Conservation (phyloP, 179 eudicot species). For the Beta lomatogona region DNA sequence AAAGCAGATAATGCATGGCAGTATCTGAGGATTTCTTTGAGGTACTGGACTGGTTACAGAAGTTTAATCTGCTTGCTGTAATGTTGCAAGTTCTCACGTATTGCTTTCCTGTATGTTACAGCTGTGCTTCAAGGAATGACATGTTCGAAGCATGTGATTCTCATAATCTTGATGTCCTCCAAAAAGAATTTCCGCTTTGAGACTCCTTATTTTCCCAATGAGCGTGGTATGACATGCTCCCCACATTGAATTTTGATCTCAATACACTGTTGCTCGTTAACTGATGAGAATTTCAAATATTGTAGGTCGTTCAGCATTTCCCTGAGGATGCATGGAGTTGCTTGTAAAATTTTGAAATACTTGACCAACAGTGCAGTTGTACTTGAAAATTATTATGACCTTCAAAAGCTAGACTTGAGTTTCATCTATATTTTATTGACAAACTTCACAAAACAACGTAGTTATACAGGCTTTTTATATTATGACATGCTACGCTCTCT, state of each 20-base stretch:
- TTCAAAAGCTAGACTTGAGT: neutral
- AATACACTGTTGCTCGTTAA: no score
- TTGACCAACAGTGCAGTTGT: neutral
- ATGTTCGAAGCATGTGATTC: conserved; percentile 91
- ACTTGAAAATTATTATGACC: neutral
- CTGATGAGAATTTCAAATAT: neutral
- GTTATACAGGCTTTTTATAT: no score
- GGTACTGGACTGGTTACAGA: conserved; percentile 39
- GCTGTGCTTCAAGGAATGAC: conserved; percentile 91
- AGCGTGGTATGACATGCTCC: neutral
- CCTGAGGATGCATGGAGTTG: neutral
- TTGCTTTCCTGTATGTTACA: conserved; percentile 32
- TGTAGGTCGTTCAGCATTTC: neutral
- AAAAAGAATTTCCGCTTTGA: conserved; percentile 90
- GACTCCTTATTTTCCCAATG: neutral
- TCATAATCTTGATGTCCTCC: conserved; percentile 81
- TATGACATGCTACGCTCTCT: no score
- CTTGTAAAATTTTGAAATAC: conserved; percentile 11
- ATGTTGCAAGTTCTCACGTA: neutral
- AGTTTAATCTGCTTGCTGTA: neutral
- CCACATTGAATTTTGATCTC: neutral
- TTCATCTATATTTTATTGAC: neutral
- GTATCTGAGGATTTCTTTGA: conserved; percentile 88
- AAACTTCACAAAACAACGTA: no score
- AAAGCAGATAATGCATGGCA: conserved; percentile 99